Evolutionary conservation across 1,284 basidiomycete species (phyloP).

Genomic region (Stygiomarasmius scandens): DNA sequence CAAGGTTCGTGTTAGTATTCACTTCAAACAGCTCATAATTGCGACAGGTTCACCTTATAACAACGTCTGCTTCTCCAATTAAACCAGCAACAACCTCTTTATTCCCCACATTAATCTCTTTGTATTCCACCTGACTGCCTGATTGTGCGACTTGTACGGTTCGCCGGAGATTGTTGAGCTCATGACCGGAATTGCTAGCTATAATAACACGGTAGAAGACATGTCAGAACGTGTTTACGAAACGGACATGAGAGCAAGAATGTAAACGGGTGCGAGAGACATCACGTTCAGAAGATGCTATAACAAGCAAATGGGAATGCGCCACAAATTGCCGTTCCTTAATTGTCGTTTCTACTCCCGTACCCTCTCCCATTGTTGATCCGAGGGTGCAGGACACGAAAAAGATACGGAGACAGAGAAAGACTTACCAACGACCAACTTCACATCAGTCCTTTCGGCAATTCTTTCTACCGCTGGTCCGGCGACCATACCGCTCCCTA

Average conservation of each 20-base stretch:
- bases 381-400: background rate
- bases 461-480: conserved; percentile 82
- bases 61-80: conserved; percentile 39
- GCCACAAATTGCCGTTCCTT: background rate
- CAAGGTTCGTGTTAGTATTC: background rate
- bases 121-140: background rate
- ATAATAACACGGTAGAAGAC: background rate
- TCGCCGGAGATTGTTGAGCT: background rate
- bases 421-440: conserved; percentile 46
- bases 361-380: background rate
- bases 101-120: conserved; percentile 6
- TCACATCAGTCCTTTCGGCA: conserved; percentile 55
- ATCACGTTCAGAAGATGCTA: background rate
- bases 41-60: conserved; percentile 39
- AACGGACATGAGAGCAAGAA: background rate
- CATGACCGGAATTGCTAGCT: background rate
- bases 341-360: no score
- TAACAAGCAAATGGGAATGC: background rate
- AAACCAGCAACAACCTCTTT: background rate
- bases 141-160: background rate
- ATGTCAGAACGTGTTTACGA: background rate
- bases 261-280: no score
- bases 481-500: conserved; percentile 93
- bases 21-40: background rate
- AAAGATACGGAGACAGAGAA: background rate